Conservation (phyloP, 1,284 basidiomycete genomes). For the Moesziomyces sp. region DNA sequence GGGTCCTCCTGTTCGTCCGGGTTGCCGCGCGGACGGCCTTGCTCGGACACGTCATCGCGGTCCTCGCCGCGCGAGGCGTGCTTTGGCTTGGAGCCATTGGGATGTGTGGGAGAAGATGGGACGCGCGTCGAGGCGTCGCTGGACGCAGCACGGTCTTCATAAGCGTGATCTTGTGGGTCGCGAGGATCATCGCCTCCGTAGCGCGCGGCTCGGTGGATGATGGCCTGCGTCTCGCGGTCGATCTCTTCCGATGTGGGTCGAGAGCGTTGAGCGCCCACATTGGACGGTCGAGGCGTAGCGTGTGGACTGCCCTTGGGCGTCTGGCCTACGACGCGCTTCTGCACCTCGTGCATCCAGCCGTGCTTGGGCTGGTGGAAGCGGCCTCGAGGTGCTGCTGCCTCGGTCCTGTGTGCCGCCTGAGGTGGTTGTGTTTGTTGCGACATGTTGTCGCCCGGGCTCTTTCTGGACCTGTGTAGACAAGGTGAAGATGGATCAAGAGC, state of each 20-base stretch:
- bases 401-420: background rate
- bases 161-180: slow-evolving; percentile 31
- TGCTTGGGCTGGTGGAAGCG: slow-evolving; percentile 31
- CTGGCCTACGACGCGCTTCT: slow-evolving; percentile 25
- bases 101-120: slow-evolving; percentile 19
- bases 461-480: no score
- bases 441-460: slow-evolving; percentile 6
- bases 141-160: slow-evolving; percentile 5
- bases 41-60: slow-evolving; percentile 16
- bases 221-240: slow-evolving; percentile 25
- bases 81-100: slow-evolving; percentile 15
- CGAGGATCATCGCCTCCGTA: slow-evolving; percentile 36
- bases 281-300: slow-evolving; percentile 6
- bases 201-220: slow-evolving; percentile 25
- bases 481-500: background rate
- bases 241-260: slow-evolving; percentile 8
- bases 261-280: background rate
- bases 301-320: slow-evolving; percentile 22
- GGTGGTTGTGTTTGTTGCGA: slow-evolving; percentile 11
- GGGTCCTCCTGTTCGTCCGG: slow-evolving; percentile 32
- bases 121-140: slow-evolving; percentile 27
- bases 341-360: slow-evolving; percentile 28
- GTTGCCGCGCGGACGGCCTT: slow-evolving; percentile 29
- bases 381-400: background rate
- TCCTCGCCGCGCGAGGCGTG: background rate